A percentile compares a stretch with the other conserved stretches of the same genome.
Evolutionary conservation across 345 rosid genomes (phyloP).

Genomic region (Cochlearia excelsa): DNA sequence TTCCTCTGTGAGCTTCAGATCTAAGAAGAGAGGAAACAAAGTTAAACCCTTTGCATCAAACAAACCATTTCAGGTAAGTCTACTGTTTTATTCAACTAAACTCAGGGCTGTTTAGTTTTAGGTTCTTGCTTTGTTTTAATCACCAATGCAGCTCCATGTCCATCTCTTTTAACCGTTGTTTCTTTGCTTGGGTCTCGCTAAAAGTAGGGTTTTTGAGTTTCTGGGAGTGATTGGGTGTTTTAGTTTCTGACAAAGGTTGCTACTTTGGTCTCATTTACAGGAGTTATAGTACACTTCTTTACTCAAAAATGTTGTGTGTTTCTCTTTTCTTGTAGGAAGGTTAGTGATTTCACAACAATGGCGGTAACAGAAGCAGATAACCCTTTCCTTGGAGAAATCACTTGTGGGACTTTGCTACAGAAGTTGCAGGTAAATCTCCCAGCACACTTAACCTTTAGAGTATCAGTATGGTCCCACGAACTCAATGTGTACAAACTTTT

Average conservation of each 20-base stretch:
- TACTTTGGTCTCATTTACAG: slow-evolving; percentile 7
- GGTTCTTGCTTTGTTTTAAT: slow-evolving; percentile 21
- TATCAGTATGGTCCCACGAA: not conserved
- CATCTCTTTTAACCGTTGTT: slow-evolving; percentile 9
- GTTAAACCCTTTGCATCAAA: slow-evolving; percentile 11
- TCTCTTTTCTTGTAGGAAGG: slow-evolving; percentile 28
- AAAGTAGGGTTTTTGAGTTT: too few species aligned
- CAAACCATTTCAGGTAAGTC: slow-evolving; percentile 7
- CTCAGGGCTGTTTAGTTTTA: slow-evolving; percentile 1
- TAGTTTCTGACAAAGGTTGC: not conserved
- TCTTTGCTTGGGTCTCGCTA: slow-evolving; percentile 3
- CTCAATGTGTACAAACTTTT: slow-evolving; percentile 8
- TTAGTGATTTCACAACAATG: slow-evolving; percentile 47
- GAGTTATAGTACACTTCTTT: not conserved
- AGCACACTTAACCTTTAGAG: not conserved
- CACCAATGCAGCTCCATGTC: slow-evolving; percentile 35
- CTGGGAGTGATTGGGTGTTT: not conserved
- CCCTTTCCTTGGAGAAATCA: slow-evolving; percentile 78
- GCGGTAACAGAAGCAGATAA: slow-evolving; percentile 62
- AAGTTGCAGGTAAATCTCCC: slow-evolving; percentile 64
- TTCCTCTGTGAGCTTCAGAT: slow-evolving; percentile 40
- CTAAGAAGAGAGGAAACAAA: slow-evolving; percentile 34
- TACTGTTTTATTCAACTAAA: slow-evolving; percentile 3
- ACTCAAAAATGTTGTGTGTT: slow-evolving; percentile 12
- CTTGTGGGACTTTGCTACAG: slow-evolving; percentile 79